A percentile compares a stretch with the other conserved stretches of the same genome.
Evolutionary conservation across 805 yeast species (phyloP).

Genomic region (Candida xiaguanensis): DNA sequence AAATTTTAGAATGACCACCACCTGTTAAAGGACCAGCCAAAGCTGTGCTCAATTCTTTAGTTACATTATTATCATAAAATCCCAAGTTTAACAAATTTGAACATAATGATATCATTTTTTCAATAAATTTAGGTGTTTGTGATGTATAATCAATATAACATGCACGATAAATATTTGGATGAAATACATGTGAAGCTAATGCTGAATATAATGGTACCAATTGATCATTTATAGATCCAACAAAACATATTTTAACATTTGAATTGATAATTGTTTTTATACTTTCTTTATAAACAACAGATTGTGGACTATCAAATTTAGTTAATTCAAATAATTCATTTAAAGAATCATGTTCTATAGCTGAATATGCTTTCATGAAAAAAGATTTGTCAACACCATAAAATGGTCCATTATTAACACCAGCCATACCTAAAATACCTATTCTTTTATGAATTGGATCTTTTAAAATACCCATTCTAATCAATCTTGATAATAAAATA

Average conservation of each 20-base stretch:
- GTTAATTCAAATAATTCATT: slow-evolving; percentile 87
- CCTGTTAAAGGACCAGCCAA: slow-evolving; percentile 90
- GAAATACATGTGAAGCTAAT: slow-evolving; percentile 73
- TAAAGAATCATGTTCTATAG: slow-evolving; percentile 85
- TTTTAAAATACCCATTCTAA: slow-evolving; percentile 50
- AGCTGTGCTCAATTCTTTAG: slow-evolving; percentile 72
- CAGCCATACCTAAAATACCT: slow-evolving; percentile 91
- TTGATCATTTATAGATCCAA: slow-evolving; percentile 92
- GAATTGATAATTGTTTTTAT: slow-evolving; percentile 59
- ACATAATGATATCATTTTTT: slow-evolving; percentile 69
- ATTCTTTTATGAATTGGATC: slow-evolving; percentile 44
- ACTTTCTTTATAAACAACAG: slow-evolving; percentile 66
- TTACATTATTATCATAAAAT: slow-evolving; percentile 76
- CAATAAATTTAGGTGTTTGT: slow-evolving; percentile 73
- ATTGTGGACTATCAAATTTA: slow-evolving; percentile 66
- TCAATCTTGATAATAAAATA: slow-evolving; percentile 66
- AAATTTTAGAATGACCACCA: slow-evolving; percentile 89
- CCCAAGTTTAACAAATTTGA: slow-evolving; percentile 75
- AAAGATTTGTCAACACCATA: slow-evolving; percentile 83
- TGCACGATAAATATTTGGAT: slow-evolving; percentile 87
- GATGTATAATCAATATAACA: slow-evolving; percentile 84
- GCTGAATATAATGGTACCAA: slow-evolving; percentile 91
- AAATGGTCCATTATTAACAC: slow-evolving; percentile 90
- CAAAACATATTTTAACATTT: slow-evolving; percentile 74
- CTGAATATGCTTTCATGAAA: slow-evolving; percentile 82